phyloP scores from a whole-genome alignment of 169 alveolate species.

The Eimeria acervulina region DNA sequence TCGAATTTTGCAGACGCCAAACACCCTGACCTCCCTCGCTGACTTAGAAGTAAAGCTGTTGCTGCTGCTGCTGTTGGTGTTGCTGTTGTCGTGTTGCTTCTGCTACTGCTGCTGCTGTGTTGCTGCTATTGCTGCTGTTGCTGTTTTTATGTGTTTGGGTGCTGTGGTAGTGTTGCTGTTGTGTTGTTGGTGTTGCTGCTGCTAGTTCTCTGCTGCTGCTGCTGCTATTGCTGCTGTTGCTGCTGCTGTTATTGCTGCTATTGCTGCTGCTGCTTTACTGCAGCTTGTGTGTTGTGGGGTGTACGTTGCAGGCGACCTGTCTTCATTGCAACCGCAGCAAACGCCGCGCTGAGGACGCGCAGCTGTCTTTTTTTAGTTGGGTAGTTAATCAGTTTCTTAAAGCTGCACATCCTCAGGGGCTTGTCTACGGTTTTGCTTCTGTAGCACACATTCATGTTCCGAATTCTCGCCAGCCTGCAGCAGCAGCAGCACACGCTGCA shows the following conservation, averaged over 20 bases:
- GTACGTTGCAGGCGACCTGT: slow-evolving; percentile 83
- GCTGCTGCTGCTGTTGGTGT: slow-evolving; percentile 1
- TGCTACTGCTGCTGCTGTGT: slow-evolving; percentile 51
- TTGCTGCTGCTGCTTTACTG: slow-evolving; percentile 42
- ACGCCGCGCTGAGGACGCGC: slow-evolving; percentile 90
- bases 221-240: slow-evolving; percentile 22
- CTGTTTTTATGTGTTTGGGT: no score
- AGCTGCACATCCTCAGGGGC: slow-evolving; percentile 70
- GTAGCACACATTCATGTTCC: slow-evolving; percentile 66
- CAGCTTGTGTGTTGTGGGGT: background rate
- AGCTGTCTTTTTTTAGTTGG: slow-evolving; percentile 88
- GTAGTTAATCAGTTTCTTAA: slow-evolving; percentile 88
- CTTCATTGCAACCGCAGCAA: slow-evolving; percentile 90
- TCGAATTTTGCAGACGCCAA: slow-evolving; percentile 89
- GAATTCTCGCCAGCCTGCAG: background rate
- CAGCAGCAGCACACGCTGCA: slow-evolving; percentile 7
- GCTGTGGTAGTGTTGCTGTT: background rate
- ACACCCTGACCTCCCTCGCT: background rate
- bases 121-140: slow-evolving; percentile 25
- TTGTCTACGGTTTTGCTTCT: slow-evolving; percentile 51
- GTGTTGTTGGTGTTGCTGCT: background rate
- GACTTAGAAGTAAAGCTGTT: slow-evolving; percentile 42
- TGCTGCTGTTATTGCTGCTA: slow-evolving; percentile 47
- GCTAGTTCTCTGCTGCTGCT: background rate
- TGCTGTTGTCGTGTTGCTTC: slow-evolving; percentile 9